Evolutionary conservation across 169 alveolate species (phyloP).

Genomic region (Sarcocystis neurona): DNA sequence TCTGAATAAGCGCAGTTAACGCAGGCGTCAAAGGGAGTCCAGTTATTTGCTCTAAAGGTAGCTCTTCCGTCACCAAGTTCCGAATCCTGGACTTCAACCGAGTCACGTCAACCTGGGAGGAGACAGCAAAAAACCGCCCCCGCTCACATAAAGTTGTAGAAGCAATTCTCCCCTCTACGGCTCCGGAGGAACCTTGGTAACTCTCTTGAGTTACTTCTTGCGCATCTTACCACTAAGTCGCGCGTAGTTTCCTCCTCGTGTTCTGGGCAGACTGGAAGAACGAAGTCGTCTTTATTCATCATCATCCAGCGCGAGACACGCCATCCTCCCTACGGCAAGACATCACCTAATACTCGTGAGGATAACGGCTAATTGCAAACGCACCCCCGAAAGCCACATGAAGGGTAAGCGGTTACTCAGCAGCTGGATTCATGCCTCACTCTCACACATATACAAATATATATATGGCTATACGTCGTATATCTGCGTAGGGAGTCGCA

Average conservation of each 20-base stretch:
- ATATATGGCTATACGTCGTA: too few species aligned
- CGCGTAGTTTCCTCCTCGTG: neutral
- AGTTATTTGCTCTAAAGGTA: neutral
- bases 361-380: too few species aligned
- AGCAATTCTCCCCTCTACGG: neutral
- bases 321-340: slow-evolving; percentile 33
- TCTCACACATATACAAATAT: too few species aligned
- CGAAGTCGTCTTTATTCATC: slow-evolving; percentile 4
- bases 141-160: neutral
- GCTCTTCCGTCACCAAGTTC: slow-evolving; percentile 27
- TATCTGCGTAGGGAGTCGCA: too few species aligned
- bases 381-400: too few species aligned
- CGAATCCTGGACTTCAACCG: neutral
- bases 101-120: neutral
- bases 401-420: too few species aligned
- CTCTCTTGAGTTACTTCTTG: neutral
- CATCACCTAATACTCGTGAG: too few species aligned
- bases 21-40: neutral
- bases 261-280: neutral
- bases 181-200: neutral
- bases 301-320: slow-evolving; percentile 29
- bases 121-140: neutral
- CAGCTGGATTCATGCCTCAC: too few species aligned
- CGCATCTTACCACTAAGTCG: neutral
- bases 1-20: neutral